Percentiles rank a stretch among this genome's conserved stretches.
phyloP scores from a whole-genome alignment of 2,329 filamentous ascomycete genomes.

The Arthrinium puccinioides region DNA sequence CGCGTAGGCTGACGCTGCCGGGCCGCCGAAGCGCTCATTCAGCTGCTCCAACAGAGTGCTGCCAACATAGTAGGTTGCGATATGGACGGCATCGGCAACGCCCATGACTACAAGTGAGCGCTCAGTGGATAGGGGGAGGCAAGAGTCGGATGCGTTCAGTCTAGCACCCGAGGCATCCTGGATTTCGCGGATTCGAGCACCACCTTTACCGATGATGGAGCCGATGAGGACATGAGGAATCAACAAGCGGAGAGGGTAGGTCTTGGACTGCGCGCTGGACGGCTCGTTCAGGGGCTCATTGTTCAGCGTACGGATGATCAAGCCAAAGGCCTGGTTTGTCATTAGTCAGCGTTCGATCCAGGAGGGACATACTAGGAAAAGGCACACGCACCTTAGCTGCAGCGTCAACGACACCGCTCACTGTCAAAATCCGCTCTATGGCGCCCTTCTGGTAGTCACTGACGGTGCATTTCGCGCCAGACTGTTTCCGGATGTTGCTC shows the following conservation, averaged over 20 bases:
- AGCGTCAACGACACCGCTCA: slow-evolving; percentile 92
- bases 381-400: slow-evolving; percentile 73
- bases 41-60: slow-evolving; percentile 97
- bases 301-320: slow-evolving; percentile 97
- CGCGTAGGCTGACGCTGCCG: slow-evolving; percentile 94
- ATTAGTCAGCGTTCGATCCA: slow-evolving; percentile 9
- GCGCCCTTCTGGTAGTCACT: slow-evolving; percentile 97
- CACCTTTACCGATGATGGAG: slow-evolving; percentile 96
- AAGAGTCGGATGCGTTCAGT: slow-evolving; percentile 92
- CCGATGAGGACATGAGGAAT: slow-evolving; percentile 97
- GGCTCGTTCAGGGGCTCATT: slow-evolving; percentile 86
- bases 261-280: slow-evolving; percentile 91
- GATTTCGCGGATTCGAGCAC: slow-evolving; percentile 93
- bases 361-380: too few relatives aligned
- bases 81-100: slow-evolving; percentile 96
- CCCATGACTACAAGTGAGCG: slow-evolving; percentile 97
- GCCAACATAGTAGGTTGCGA: slow-evolving; percentile 96
- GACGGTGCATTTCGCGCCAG: slow-evolving; percentile 96
- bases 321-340: slow-evolving; percentile 71
- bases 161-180: slow-evolving; percentile 95
- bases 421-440: slow-evolving; percentile 94
- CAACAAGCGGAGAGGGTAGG: slow-evolving; percentile 89
- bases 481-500: slow-evolving; percentile 89
- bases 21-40: slow-evolving; percentile 92
- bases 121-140: slow-evolving; percentile 89